Percentiles rank a stretch among this genome's conserved stretches.
Evolutionary conservation across 192 early-diverging fungal species (phyloP).

Genomic region (Fimicolochytrium jonesii): DNA sequence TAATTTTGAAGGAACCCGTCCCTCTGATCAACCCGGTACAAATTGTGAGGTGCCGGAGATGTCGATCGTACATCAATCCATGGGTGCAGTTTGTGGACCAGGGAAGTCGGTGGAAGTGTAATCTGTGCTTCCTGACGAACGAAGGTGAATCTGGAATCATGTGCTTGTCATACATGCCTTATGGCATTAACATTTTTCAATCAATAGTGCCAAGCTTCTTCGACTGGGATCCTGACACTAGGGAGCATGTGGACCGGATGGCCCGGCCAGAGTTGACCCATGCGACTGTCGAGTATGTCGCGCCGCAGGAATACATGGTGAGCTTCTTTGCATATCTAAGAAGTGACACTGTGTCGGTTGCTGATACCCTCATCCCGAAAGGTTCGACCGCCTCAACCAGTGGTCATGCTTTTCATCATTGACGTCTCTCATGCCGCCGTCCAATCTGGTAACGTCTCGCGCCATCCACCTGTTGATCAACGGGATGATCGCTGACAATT

Average conservation of each 20-base stretch:
- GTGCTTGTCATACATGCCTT: too few species aligned
- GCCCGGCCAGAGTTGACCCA: constrained; percentile 84
- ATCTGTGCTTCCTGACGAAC: constrained; percentile 88
- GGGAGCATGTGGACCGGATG: constrained; percentile 80
- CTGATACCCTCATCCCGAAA: too few species aligned
- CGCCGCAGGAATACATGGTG: constrained; percentile 96
- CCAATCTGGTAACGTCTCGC: constrained; percentile 74
- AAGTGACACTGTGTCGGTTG: too few species aligned
- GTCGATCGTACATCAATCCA: constrained; percentile 95
- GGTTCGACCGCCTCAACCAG: constrained; percentile 92
- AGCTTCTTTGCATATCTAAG: constrained; percentile 7
- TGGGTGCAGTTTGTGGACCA: constrained; percentile 94
- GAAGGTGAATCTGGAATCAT: constrained; percentile 55
- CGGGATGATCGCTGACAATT: constrained; percentile 15
- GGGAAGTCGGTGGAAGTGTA: constrained; percentile 94
- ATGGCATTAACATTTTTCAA: not conserved
- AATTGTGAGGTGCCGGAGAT: constrained; percentile 91
- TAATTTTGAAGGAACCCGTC: constrained; percentile 65
- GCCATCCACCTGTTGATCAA: constrained; percentile 8
- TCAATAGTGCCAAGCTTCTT: constrained; percentile 49
- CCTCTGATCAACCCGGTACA: constrained; percentile 83
- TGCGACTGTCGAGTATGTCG: constrained; percentile 88
- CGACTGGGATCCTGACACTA: constrained; percentile 64
- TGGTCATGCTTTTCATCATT: constrained; percentile 88
- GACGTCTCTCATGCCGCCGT: constrained; percentile 91